Evolutionary conservation across 1,139 yeast species (phyloP).

Genomic region (Kurtzmaniella quercitrusa): DNA sequence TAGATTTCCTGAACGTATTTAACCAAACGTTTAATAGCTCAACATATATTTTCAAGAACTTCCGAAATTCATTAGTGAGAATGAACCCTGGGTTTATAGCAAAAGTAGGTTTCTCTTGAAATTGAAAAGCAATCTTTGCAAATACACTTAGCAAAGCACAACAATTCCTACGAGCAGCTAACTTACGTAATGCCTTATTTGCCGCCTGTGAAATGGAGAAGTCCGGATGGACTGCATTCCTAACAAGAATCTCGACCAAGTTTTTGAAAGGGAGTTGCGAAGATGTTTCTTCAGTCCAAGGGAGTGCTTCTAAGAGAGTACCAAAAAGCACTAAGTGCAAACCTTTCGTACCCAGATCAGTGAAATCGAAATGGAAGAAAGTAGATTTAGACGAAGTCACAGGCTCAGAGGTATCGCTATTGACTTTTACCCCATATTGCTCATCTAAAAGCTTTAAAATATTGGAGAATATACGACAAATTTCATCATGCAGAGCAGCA

Average conservation of each 20-base stretch:
- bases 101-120: conserved; percentile 60
- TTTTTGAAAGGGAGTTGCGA: conserved; percentile 46
- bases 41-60: conserved; percentile 64
- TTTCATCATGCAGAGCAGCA: conserved; percentile 66
- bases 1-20: conserved; percentile 42
- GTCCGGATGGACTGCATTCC: conserved; percentile 71
- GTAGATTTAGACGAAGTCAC: conserved; percentile 15
- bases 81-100: conserved; percentile 51
- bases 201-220: conserved; percentile 60
- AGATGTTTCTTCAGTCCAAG: conserved; percentile 49
- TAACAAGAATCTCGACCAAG: conserved; percentile 67
- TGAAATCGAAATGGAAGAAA: conserved; percentile 52
- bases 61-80: conserved; percentile 55
- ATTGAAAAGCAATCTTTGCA: conserved; percentile 76
- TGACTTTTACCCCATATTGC: conserved; percentile 47
- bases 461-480: conserved; percentile 58
- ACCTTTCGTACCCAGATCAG: conserved; percentile 26
- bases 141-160: conserved; percentile 66
- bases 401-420: background rate
- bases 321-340: conserved; percentile 63
- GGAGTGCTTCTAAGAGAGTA: conserved; percentile 61
- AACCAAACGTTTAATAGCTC: conserved; percentile 82
- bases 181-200: conserved; percentile 53
- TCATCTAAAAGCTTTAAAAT: conserved; percentile 59
- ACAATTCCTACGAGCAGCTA: conserved; percentile 71